Evolutionary conservation across 208 protist species (phyloP), one percentile per base, ranked within the genome.

Genomic region (Leishmania guyanensis): DNA sequence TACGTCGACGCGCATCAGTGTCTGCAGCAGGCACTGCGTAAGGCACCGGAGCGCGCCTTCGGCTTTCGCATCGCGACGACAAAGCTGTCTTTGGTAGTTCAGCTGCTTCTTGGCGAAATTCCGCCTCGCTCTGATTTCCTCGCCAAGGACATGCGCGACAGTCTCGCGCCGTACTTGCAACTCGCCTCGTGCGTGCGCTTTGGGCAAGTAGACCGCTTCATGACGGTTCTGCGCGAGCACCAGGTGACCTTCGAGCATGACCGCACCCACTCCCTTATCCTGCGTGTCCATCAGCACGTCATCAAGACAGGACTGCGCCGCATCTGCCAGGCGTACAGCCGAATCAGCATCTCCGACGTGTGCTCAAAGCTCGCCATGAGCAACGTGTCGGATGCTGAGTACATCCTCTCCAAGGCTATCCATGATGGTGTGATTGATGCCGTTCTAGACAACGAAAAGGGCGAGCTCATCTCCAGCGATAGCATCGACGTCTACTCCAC

Each of bases 331-430:
- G 92, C 97, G 33, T 99, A 99, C 86, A 99, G 97, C 54, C 92
- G 97, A 79, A 99, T 99, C 82, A 98, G 98, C 71, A 95, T 99
- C 50, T 77, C 83, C 3, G 98, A 99, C 75, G 91, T 99, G 76
- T 98, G 96, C 83, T 79, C 91, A 68, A 99, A 99, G 90, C 92
- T 99, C 36, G 84, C 96, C 8, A 97, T 99, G 79, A 98, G 98
- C 82, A 97, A 96, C 78, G 84, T 94, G 14, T 92, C 98, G 29
- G 98, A 99, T 93, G 98, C 97, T 10, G 98, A 99, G 92, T 99
- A 98, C 88, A 99, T 99, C 80, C 96, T 99, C 56, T 93, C 99
- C 58, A 99, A 99, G 91, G 99, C 99, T 50, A 99, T 99, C 75
- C 93, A 92, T 79, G 98, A 99, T 89, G 96, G 98, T 76, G 98